Conservation (phyloP, 306 rosid species). For the Vicia faba region DNA sequence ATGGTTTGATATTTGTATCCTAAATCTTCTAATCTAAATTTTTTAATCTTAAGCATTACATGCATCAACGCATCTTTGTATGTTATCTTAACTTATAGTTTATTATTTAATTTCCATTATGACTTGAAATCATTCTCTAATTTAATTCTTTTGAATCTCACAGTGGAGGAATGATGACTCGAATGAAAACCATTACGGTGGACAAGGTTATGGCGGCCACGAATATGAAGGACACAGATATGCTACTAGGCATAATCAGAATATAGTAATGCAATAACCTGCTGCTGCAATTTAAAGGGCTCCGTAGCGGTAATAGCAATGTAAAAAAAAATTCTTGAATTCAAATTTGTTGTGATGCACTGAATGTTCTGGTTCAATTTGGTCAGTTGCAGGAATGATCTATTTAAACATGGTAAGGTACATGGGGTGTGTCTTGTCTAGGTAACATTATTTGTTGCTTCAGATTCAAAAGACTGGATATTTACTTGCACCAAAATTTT, state of each 20-base stretch:
- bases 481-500: not conserved
- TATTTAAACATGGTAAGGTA: too few relatives aligned
- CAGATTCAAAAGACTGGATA: constrained; percentile 11
- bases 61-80: not conserved
- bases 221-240: constrained; percentile 65
- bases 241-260: not conserved
- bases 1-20: constrained; percentile 19
- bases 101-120: constrained; percentile 1
- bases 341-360: too few relatives aligned
- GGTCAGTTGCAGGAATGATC: too few relatives aligned
- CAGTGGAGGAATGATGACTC: constrained; percentile 84
- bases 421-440: constrained; percentile 51
- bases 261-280: too few relatives aligned
- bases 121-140: constrained; percentile 25
- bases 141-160: constrained; percentile 33
- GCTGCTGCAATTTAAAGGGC: too few relatives aligned
- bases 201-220: constrained; percentile 37
- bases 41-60: not conserved
- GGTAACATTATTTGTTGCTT: constrained; percentile 47
- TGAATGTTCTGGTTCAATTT: too few relatives aligned
- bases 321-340: too few relatives aligned
- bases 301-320: too few relatives aligned
- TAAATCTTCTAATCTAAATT: constrained; percentile 1
- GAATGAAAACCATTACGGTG: constrained; percentile 58
- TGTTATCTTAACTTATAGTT: not conserved